A percentile compares a stretch with the other conserved stretches of the same genome.
These are phyloP conservation scores for Xylaria flabelliformis DNA, from an alignment of 495 filamentous ascomycete genomes.

Conservation along the genomic window DNA sequence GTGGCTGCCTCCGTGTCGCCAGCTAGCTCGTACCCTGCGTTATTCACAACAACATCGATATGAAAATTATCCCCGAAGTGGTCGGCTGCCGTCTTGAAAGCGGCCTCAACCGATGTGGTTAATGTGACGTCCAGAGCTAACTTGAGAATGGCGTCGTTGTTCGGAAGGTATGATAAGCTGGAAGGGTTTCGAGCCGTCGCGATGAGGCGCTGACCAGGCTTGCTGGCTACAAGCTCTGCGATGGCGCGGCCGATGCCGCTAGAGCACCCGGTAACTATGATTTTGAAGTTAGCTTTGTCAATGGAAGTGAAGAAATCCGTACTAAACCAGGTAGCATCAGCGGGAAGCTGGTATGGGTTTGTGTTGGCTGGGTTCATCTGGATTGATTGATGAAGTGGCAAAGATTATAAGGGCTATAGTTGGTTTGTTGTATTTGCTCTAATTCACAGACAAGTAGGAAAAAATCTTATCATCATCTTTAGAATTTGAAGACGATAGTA, in stretches of 20 bases:
- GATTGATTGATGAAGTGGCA: neutral
- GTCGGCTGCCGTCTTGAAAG: conserved; percentile 42
- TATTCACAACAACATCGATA: conserved; percentile 62
- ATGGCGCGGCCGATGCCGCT: conserved; percentile 52
- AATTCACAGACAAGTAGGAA: neutral
- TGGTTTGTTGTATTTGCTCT: neutral
- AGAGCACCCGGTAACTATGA: conserved; percentile 53
- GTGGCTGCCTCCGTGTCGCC: conserved; percentile 54
- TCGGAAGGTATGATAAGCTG: conserved; percentile 48
- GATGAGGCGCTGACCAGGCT: conserved; percentile 49
- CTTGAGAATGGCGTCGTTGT: conserved; percentile 46
- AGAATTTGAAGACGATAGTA: neutral
- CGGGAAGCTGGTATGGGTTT: conserved; percentile 47
- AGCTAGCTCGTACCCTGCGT: conserved; percentile 54
- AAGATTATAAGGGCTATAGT: neutral
- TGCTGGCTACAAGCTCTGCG: conserved; percentile 42
- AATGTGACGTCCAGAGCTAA: conserved; percentile 51
- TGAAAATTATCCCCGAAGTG: conserved; percentile 42
- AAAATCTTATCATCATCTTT: neutral
- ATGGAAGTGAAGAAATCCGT: conserved; percentile 23
- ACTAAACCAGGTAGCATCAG: conserved; percentile 56
- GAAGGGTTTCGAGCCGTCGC: conserved; percentile 49
- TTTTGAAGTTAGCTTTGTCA: neutral
- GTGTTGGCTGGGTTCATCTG: conserved; percentile 42
- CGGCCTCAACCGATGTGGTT: conserved; percentile 43